Conservation (phyloP, 768 basidiomycete species). For the Phaeotremella fagi region DNA sequence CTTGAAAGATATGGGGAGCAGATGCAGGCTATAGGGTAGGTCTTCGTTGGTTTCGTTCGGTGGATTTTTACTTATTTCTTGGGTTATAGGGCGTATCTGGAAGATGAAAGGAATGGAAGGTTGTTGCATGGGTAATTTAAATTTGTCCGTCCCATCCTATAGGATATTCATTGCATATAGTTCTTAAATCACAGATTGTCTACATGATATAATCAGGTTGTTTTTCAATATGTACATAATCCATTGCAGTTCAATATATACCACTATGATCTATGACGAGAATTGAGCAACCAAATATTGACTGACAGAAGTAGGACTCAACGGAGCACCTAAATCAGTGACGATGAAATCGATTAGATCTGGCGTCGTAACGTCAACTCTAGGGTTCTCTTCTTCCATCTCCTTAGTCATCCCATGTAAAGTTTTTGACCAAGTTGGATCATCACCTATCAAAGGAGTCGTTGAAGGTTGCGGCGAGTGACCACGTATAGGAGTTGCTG, state of each 20-base stretch:
- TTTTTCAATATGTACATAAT: no score
- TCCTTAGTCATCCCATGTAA: slow-evolving; percentile 63
- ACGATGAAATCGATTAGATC: slow-evolving; percentile 91
- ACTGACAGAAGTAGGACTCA: slow-evolving; percentile 72
- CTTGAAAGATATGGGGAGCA: slow-evolving; percentile 31
- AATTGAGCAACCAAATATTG: slow-evolving; percentile 93
- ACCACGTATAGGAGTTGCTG: slow-evolving; percentile 50
- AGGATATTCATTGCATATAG: not conserved
- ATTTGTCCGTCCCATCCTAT: not conserved
- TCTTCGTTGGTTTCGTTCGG: not conserved
- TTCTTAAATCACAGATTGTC: no score
- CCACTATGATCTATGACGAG: slow-evolving; percentile 36
- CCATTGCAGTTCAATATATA: no score
- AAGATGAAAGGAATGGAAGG: slow-evolving; percentile 39
- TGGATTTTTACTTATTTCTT: not conserved
- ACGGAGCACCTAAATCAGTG: slow-evolving; percentile 78
- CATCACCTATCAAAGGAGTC: not conserved
- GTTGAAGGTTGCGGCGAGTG: not conserved
- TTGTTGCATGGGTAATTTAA: not conserved
- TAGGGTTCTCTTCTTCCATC: slow-evolving; percentile 75
- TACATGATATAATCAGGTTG: no score
- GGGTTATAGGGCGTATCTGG: slow-evolving; percentile 30
- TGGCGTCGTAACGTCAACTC: slow-evolving; percentile 91
- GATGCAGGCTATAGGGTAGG: slow-evolving; percentile 42
- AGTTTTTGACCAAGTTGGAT: not conserved